These are phyloP conservation scores for Ehretia macrophylla DNA, from an alignment of 257 asterid species.

Conservation along the genomic window DNA sequence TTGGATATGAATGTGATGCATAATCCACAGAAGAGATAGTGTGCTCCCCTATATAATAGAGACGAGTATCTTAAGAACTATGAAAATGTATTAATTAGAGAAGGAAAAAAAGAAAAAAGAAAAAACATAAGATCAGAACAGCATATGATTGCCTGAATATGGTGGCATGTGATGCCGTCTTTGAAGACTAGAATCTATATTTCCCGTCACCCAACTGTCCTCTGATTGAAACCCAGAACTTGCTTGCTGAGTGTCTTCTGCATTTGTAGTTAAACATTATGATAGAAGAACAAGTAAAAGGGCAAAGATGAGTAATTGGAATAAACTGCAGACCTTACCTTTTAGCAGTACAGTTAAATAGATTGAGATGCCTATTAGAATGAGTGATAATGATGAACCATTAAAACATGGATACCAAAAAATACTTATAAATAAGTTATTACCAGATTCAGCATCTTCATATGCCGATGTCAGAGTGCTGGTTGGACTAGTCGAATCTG, in stretches of 20 bases:
- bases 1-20: conserved; percentile 33
- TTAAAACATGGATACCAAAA: neutral
- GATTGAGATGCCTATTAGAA: too few species aligned
- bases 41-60: conserved; percentile 36
- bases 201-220: conserved; percentile 27
- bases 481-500: conserved; percentile 65
- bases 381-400: neutral
- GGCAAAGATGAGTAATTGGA: neutral
- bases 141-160: conserved; percentile 43
- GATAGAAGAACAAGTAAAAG: conserved; percentile 19
- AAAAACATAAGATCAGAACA: conserved; percentile 17
- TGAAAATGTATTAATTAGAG: neutral
- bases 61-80: neutral
- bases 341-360: too few species aligned
- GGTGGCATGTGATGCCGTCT: conserved; percentile 43
- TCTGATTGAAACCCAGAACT: conserved; percentile 51
- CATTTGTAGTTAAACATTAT: conserved; percentile 23
- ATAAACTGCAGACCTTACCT: too few species aligned
- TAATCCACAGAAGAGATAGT: conserved; percentile 30
- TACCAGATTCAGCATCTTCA: conserved; percentile 91
- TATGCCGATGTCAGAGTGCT: conserved; percentile 80
- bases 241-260: conserved; percentile 64
- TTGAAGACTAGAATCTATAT: conserved; percentile 36
- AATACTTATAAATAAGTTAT: neutral
- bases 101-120: neutral